These are phyloP conservation scores for Jatropha multifida DNA, from an alignment of 441 rosid genomes.

Conservation along the genomic window DNA sequence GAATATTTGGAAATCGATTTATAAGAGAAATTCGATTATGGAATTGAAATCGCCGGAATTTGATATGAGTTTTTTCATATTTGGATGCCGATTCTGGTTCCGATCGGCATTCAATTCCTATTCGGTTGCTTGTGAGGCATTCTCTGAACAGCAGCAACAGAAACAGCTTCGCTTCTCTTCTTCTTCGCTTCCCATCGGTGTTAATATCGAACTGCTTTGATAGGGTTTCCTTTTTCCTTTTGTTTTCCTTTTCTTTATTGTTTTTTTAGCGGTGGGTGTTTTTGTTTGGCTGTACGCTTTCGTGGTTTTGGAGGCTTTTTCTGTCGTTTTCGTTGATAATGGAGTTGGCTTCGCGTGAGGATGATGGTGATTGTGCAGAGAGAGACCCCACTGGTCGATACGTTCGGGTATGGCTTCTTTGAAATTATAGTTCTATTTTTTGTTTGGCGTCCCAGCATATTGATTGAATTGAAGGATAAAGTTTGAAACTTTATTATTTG, in stretches of 20 bases:
- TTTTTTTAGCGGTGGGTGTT: slow-evolving; percentile 1
- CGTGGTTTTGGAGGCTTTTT: not conserved
- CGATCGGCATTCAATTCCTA: slow-evolving; percentile 66
- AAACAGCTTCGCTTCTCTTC: slow-evolving; percentile 10
- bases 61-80: slow-evolving; percentile 26
- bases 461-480: not conserved
- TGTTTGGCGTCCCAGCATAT: not conserved
- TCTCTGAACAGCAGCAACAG: slow-evolving; percentile 46
- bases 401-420: slow-evolving; percentile 45
- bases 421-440: not conserved
- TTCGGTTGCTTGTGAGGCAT: slow-evolving; percentile 66
- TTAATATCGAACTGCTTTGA: slow-evolving; percentile 27
- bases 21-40: slow-evolving; percentile 18
- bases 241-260: not conserved
- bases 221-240: slow-evolving; percentile 9
- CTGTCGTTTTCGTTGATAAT: slow-evolving; percentile 22
- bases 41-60: slow-evolving; percentile 24
- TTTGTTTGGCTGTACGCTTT: not conserved
- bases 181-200: slow-evolving; percentile 20
- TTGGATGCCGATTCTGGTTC: slow-evolving; percentile 50
- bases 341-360: slow-evolving; percentile 30
- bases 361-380: slow-evolving; percentile 44
- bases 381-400: slow-evolving; percentile 72
- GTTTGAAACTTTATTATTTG: not conserved
- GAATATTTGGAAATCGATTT: slow-evolving; percentile 26